These are phyloP conservation scores for Passiflora organensis DNA, from an alignment of 345 rosid species.

Conservation along the genomic window DNA sequence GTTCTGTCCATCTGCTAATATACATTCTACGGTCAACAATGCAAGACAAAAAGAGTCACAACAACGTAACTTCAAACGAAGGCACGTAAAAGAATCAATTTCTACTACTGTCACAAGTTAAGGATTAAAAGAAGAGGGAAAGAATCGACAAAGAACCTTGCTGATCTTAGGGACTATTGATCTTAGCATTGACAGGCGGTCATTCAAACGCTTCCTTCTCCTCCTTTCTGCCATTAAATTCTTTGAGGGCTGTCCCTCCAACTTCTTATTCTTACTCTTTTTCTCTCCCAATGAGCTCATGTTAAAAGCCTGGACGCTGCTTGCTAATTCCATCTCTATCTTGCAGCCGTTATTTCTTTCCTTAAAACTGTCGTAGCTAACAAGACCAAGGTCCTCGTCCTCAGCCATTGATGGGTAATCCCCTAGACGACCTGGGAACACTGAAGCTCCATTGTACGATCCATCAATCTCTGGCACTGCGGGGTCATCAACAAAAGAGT, in stretches of 20 bases:
- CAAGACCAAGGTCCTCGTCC: slow-evolving; percentile 37
- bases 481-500: slow-evolving; percentile 30
- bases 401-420: slow-evolving; percentile 34
- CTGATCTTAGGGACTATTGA: slow-evolving; percentile 94
- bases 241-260: slow-evolving; percentile 90
- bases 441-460: slow-evolving; percentile 21
- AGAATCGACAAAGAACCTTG: slow-evolving; percentile 43
- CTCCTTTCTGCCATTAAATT: slow-evolving; percentile 89
- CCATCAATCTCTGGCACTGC: slow-evolving; percentile 31
- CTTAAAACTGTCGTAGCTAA: slow-evolving; percentile 22
- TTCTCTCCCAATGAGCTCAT: slow-evolving; percentile 35
- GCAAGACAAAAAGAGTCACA: too few species aligned
- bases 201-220: slow-evolving; percentile 76
- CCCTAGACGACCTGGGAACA: slow-evolving; percentile 30
- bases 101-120: too few species aligned
- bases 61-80: too few species aligned
- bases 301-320: slow-evolving; percentile 23
- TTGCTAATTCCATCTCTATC: slow-evolving; percentile 31
- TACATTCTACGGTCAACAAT: not conserved
- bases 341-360: slow-evolving; percentile 28
- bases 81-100: too few species aligned
- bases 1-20: slow-evolving; percentile 61
- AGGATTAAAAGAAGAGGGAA: too few species aligned
- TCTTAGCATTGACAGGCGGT: slow-evolving; percentile 81
- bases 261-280: slow-evolving; percentile 45